Evolutionary conservation across 1,284 basidiomycete species (phyloP), one percentile per base, ranked within the genome.

Genomic region (Leccinum glutinopallens): DNA sequence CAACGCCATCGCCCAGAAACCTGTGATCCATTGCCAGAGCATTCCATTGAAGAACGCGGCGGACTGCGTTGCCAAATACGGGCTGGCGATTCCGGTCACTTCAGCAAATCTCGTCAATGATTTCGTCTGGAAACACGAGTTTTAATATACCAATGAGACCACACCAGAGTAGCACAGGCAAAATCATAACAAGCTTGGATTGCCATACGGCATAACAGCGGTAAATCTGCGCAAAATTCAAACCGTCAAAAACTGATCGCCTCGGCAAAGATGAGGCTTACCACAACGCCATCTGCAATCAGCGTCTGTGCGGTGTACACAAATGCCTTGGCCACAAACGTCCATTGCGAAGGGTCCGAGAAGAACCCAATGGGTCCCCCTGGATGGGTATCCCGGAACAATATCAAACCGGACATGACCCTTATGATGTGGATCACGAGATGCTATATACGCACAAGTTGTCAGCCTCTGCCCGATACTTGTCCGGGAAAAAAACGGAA

Each of bases 141-240:
- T 35, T 8, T 2, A 22, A 54, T 49, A 35, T n/a, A 32, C 59
- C 35, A 12, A 25, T 22, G 13, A 39, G 33, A 32, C 22, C 59
- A 35, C 46, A 54, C 59, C 35, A 60, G 25, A 60, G 22, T 5
- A 60, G 3, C 13, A n/a, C 15, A 39, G 59, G 59, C 4, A 60
- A 22, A 5, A 51, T 53, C 59, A 60, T 53, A 35, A 60, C 9
- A 15, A 29, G 15, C 35, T 60, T 60, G 2, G 29, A 51, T n/a
- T 53, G n/a, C 59, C 59, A 60, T 60, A 53, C 35, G 4, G n/a
- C n/a, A n/a, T 60, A 60, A 53, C 59, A 60, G 9, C 59, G 59
- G 10, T 53, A 51, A 33, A 60, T 19, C 59, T 60, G 22, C 3
- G 15, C 22, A 22, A 2, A n/a, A n/a, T 10, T 39, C 2, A n/a